Evolutionary conservation across 2,329 filamentous ascomycete genomes (phyloP), one percentile per base, ranked within the genome.

Genomic region (Trichophyton mentagrophytes): DNA sequence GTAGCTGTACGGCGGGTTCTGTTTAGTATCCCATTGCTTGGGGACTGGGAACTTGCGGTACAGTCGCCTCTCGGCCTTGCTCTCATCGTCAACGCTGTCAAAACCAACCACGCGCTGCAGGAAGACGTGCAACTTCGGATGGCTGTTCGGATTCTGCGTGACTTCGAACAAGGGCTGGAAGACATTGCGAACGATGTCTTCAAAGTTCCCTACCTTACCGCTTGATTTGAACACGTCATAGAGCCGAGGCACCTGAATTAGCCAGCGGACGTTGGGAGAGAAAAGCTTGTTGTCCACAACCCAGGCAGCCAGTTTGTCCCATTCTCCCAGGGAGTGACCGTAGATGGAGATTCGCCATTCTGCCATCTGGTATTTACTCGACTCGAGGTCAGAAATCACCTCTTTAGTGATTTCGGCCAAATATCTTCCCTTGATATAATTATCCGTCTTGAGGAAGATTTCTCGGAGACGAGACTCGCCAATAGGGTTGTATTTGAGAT

Each of bases 331-430:
- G 2, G 87, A 88, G 70, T 90, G 88, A 64, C 93, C 93, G 69
- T 99, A 99, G 65, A 99, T 90, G 25, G 91, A 96, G 66, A 99
- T 96, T 49, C 93, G 90, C 91, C 95, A 99, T 76, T 99, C 93
- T 1, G 93, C 93, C 88, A 99, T 96, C 72, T 99, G 93, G 70
- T 99, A 99, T 73, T 99, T 99, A 82, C 91, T 96, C 57, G 92
- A 95, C 73, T 99, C 93, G 36, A 99, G 78, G 80, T 99, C 93
- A 2, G 90, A 85, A 60, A 99, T 96, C 64, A 99, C 93, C 74
- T 99, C 93, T 69, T 96, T 95, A 2, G 92, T 97, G 64, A 99
- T 96, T 73, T 99, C 93, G 0, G 93, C 93, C 49, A 99, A 79
- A 71, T 99, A 99, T 57, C 92, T 87, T 40, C 93, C 93, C 66